Conservation (phyloP, 2,329 filamentous ascomycete species). For the Pyrenophora teres region DNA sequence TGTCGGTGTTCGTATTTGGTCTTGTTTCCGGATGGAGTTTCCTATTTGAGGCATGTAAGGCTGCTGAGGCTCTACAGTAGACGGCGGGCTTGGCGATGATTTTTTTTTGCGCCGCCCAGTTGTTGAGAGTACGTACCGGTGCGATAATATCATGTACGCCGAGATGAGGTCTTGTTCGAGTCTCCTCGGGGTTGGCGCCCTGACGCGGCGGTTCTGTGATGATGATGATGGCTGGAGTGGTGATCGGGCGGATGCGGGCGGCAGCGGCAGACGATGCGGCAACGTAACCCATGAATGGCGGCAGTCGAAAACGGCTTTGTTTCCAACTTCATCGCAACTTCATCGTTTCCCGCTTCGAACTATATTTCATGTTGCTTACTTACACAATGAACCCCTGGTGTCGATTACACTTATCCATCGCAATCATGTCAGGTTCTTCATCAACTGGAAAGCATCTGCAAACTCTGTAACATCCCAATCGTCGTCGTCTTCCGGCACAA, state of each 20-base stretch:
- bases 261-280: background rate
- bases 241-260: background rate
- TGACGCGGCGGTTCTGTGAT: background rate
- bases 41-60: conserved; percentile 1
- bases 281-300: background rate
- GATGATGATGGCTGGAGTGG: background rate
- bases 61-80: background rate
- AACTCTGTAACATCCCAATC: conserved; percentile 37
- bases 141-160: background rate
- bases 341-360: background rate
- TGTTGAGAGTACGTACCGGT: too few species aligned
- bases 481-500: conserved; percentile 26
- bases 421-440: conserved; percentile 9
- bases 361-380: background rate
- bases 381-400: too few species aligned
- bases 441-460: conserved; percentile 26
- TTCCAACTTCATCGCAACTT: background rate
- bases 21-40: conserved; percentile 2
- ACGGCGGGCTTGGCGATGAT: background rate
- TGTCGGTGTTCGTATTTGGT: background rate
- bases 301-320: background rate
- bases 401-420: too few species aligned
- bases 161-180: background rate
- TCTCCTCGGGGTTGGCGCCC: background rate
- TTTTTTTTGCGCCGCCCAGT: too few species aligned